Evolutionary conservation across 192 early-diverging fungal species (phyloP), one percentile per base, ranked within the genome.

Genomic region (Coemansia sp.): DNA sequence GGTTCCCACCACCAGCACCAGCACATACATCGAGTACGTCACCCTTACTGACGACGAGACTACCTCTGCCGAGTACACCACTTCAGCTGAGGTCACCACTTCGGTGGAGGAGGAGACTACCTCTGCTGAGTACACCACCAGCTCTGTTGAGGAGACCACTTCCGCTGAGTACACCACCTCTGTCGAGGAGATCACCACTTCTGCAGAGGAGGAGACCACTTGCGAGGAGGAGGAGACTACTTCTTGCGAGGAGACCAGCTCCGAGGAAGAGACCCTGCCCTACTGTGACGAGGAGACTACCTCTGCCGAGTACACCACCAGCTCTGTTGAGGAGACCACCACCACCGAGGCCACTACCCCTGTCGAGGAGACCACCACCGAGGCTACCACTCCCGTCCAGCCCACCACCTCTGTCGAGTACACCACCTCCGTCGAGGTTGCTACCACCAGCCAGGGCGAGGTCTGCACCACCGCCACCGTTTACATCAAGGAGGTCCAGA

Each of bases 381-480:
- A 67, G 65, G 63, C 33, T 42, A 55, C 64, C 34, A 10, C 56
- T 55, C 17, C 36, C 20, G 68, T 58, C 54, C 30, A 60, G 58
- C 55, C 63, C 36, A 61, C 58, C 50, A 36, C 65, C 30, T 61
- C 48, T 1, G 52, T 18, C 18, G 68, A 52, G 52, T 42, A 56
- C 34, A 38, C 66, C 42, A 34, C 57, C 34, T 36, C 32, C 12
- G 57, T 17, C 54, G 64, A 58, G 48, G 60, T 51, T 25, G 71
- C 61, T 70, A 72, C 66, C 63, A 66, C 75, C 29, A 45, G 42
- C 42, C 42, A 45, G 36, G 59, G 32, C 55, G 65, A 59, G 28
- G 61, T 56, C 36, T 77, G 66, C 75, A 72, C 66, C 66, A 66
- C 75, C 20, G 71, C 63, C 36, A 70, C 68, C 11, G 68, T 72